Evolutionary conservation across 23 red algal species (phyloP), one percentile per base, ranked within the genome.

Genomic region (Gracilaria gracilis): DNA sequence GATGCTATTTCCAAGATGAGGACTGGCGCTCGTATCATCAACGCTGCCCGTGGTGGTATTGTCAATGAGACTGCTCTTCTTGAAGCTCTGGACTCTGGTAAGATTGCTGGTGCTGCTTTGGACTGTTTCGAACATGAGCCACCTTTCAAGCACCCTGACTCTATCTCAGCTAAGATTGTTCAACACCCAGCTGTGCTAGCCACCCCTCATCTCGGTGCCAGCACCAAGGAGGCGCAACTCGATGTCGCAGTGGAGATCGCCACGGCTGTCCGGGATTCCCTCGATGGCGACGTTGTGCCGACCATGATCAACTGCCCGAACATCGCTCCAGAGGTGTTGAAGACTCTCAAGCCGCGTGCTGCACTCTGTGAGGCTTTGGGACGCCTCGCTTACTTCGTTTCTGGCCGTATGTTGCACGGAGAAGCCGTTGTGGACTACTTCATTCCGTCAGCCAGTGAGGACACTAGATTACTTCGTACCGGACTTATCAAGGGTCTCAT

Each of bases 161-260:
- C 91, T 24, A 74, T 95, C 12, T 99, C 97, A 16, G 86, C 82
- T 34, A 94, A 91, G 80, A 55, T 99, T 61, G 94, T 92, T 21
- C 87, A 86, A 36, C 90, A 99, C 49, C 91, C 94, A 0, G 49
- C n/a, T 29, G 97, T 99, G 62, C 16, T 99, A 8, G 97, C 97
- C 38, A 99, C 97, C 62, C 97, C 97, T 34, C 97, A 99, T 87
- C 90, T 99, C 20, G 97, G 97, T 58, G 97, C 97, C 0, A 94
- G 89, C 38, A 99, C 97, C 24, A 83, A 79, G 23, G 97, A 99
- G 77, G 97, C 97, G 0, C 97, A 99, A 66, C 31, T 88, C 9
- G 97, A 99, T 82, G 97, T 99, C 5, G 94, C 97, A 37, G 79
- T 99, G 20, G 97, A 99, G 62, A 95, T 99, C 59, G 89, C 89